A percentile compares a stretch with the other conserved stretches of the same genome.
These are phyloP conservation scores for Pugionium cornutum DNA, from an alignment of 345 rosid species.

Conservation along the genomic window DNA sequence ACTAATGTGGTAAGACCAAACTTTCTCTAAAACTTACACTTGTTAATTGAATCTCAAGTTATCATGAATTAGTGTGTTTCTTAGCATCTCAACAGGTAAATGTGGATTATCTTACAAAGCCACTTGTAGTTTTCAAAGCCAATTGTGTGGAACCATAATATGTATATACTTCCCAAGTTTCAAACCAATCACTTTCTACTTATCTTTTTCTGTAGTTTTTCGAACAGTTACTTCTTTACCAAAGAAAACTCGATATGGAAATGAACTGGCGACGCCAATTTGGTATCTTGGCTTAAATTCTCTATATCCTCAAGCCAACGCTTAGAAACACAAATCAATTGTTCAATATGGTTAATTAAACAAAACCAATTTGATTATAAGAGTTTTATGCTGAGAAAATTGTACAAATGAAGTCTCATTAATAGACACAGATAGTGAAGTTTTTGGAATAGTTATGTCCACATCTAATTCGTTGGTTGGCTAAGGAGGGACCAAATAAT, in stretches of 20 bases:
- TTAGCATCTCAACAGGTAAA: slow-evolving; percentile 60
- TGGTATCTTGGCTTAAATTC: no score
- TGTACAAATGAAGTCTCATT: no score
- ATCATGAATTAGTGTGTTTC: neutral
- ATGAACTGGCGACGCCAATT: slow-evolving; percentile 67
- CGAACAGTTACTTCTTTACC: slow-evolving; percentile 84
- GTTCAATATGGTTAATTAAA: no score
- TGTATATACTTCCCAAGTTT: neutral
- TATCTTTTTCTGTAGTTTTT: slow-evolving; percentile 54
- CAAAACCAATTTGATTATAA: no score
- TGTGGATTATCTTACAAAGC: slow-evolving; percentile 84
- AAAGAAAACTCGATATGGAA: slow-evolving; percentile 96
- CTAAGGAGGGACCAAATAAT: no score
- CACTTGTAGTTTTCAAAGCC: slow-evolving; percentile 79
- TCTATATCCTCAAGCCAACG: no score
- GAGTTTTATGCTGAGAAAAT: no score
- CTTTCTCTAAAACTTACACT: neutral
- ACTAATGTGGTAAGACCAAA: slow-evolving; percentile 70
- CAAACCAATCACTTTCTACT: neutral
- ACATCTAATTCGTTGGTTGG: no score
- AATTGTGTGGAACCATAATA: slow-evolving; percentile 9
- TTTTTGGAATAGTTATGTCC: no score
- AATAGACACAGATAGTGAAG: no score
- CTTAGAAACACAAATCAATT: no score
- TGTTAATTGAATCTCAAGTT: neutral